These are phyloP conservation scores for Hypericum perforatum DNA, from an alignment of 345 rosid genomes.

Conservation along the genomic window DNA sequence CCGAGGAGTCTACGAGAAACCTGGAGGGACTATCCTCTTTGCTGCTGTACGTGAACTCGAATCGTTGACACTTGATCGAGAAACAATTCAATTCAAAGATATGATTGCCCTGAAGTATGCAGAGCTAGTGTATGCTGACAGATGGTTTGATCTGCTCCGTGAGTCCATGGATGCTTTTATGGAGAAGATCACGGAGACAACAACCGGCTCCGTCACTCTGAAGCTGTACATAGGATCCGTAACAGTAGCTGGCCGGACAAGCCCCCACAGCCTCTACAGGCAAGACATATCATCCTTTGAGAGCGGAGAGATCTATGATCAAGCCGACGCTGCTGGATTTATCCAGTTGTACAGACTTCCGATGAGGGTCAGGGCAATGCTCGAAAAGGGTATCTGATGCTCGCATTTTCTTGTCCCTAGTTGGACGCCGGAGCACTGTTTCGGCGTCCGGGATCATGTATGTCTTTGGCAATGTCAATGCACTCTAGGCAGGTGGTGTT, in stretches of 20 bases:
- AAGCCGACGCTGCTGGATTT: slow-evolving; percentile 90
- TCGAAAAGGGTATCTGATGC: slow-evolving; percentile 39
- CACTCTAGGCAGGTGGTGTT: too few species aligned
- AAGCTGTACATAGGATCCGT: slow-evolving; percentile 79
- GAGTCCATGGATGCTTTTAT: slow-evolving; percentile 81
- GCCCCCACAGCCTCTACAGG: slow-evolving; percentile 73
- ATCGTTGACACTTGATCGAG: slow-evolving; percentile 75
- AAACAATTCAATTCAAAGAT: slow-evolving; percentile 73
- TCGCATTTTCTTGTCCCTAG: background rate
- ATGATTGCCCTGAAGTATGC: slow-evolving; percentile 71
- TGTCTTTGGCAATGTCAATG: too few species aligned
- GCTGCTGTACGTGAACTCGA: slow-evolving; percentile 74
- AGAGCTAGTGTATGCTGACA: slow-evolving; percentile 87
- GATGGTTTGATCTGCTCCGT: slow-evolving; percentile 84
- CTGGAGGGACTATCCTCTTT: slow-evolving; percentile 87
- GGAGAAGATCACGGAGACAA: slow-evolving; percentile 69
- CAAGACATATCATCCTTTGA: slow-evolving; percentile 83
- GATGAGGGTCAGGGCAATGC: slow-evolving; percentile 80
- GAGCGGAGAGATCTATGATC: slow-evolving; percentile 72
- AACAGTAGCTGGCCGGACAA: slow-evolving; percentile 46
- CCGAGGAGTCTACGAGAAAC: slow-evolving; percentile 96
- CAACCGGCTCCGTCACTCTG: slow-evolving; percentile 60
- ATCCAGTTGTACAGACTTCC: slow-evolving; percentile 74
- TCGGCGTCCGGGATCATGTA: too few species aligned
- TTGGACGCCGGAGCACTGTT: too few species aligned